These are phyloP conservation scores for Dryas octopetala DNA, from an alignment of 306 rosid genomes.

Conservation along the genomic window DNA sequence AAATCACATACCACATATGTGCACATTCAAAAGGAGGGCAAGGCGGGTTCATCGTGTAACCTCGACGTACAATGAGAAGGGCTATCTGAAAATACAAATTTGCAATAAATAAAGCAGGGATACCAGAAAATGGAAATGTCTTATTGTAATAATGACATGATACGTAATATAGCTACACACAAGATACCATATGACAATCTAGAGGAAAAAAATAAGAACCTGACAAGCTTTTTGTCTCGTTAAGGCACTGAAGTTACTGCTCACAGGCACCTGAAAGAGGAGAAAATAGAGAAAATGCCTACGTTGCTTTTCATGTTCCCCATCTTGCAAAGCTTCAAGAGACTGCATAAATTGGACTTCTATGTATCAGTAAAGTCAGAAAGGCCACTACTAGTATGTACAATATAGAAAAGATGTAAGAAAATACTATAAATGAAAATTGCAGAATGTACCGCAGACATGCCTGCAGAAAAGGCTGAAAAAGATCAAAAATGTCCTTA, in stretches of 20 bases:
- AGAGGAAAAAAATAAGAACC: conserved; percentile 50
- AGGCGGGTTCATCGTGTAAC: conserved; percentile 90
- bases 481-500: conserved; percentile 90
- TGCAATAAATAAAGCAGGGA: conserved; percentile 31
- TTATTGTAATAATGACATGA: neutral
- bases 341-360: conserved; percentile 56
- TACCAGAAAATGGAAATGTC: conserved; percentile 26
- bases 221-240: conserved; percentile 83
- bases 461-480: conserved; percentile 92
- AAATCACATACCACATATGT: conserved; percentile 75
- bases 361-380: conserved; percentile 25
- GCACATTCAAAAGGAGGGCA: conserved; percentile 96
- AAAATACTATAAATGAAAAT: conserved; percentile 17
- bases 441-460: conserved; percentile 38
- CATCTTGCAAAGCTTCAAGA: conserved; percentile 97
- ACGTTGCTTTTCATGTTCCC: conserved; percentile 95
- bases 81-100: conserved; percentile 79
- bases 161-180: neutral
- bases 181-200: conserved; percentile 19
- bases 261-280: conserved; percentile 93
- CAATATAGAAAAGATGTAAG: neutral
- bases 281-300: conserved; percentile 93
- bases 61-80: conserved; percentile 79
- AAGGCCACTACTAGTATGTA: neutral
- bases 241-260: conserved; percentile 87